Percentiles rank a stretch among this genome's conserved stretches.
Conservation (phyloP, 805 yeast genomes). For the Kodamaea kaohsiungensis region DNA sequence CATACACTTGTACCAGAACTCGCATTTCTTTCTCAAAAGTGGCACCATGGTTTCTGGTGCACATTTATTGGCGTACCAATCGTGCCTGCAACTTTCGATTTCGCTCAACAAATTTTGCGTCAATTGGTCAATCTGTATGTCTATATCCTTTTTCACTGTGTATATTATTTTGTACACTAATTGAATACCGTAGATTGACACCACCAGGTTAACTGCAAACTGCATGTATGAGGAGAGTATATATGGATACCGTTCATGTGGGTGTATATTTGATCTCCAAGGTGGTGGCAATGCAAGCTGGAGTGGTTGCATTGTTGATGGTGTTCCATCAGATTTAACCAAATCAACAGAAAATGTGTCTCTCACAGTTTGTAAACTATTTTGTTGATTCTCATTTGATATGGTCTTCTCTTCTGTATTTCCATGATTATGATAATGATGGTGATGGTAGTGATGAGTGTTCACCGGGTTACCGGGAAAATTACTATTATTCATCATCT, state of each 20-base stretch:
- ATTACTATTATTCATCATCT: slow-evolving; percentile 7
- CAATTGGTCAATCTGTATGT: slow-evolving; percentile 49
- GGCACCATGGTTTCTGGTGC: slow-evolving; percentile 56
- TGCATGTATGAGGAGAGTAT: slow-evolving; percentile 63
- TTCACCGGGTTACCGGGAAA: neutral
- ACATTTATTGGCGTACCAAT: slow-evolving; percentile 59
- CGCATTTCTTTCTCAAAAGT: slow-evolving; percentile 57
- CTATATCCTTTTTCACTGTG: slow-evolving; percentile 57
- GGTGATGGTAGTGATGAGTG: neutral
- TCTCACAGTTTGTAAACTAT: too few relatives aligned
- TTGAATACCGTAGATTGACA: slow-evolving; percentile 46
- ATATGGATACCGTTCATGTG: slow-evolving; percentile 56
- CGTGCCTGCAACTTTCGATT: slow-evolving; percentile 52
- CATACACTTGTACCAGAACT: slow-evolving; percentile 68
- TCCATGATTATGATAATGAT: neutral
- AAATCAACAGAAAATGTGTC: neutral
- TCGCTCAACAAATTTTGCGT: slow-evolving; percentile 48
- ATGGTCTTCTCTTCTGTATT: neutral
- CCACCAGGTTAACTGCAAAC: slow-evolving; percentile 48
- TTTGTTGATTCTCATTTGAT: neutral
- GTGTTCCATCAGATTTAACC: neutral
- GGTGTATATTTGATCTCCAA: slow-evolving; percentile 54
- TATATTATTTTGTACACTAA: slow-evolving; percentile 44
- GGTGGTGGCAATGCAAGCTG: slow-evolving; percentile 51
- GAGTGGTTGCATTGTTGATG: neutral